phyloP scores from a whole-genome alignment of 148 eudicot genomes.

The Chenopodium suecicum region DNA sequence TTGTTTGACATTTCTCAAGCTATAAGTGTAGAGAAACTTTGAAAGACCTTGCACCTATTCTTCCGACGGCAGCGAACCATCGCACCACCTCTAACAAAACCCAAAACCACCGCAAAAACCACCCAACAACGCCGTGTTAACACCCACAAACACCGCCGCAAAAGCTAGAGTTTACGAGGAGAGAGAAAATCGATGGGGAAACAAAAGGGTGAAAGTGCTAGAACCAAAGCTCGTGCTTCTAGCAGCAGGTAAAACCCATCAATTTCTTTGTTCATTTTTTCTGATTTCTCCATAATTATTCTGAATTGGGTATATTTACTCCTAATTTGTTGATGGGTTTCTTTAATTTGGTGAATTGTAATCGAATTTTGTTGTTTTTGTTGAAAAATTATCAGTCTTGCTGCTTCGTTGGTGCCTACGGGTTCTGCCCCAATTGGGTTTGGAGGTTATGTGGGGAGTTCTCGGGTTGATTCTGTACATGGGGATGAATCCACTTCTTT shows the following conservation, averaged over 20 bases:
- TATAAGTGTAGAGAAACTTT: neutral
- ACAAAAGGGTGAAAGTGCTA: constrained; percentile 77
- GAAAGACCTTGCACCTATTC: neutral
- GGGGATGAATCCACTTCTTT: constrained; percentile 46
- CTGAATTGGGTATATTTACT: neutral
- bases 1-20: neutral
- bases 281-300: neutral
- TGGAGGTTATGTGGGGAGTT: constrained; percentile 87
- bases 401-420: constrained; percentile 79
- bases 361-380: neutral
- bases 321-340: constrained; percentile 1
- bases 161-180: neutral
- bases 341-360: neutral
- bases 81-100: neutral
- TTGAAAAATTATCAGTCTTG: constrained; percentile 45
- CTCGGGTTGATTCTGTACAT: constrained; percentile 61
- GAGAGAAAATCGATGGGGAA: constrained; percentile 56
- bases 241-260: constrained; percentile 68
- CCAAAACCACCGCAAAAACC: neutral
- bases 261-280: neutral
- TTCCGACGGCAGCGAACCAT: neutral
- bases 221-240: constrained; percentile 92
- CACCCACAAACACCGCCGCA: neutral
- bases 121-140: neutral
- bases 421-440: constrained; percentile 72